A percentile compares a stretch with the other conserved stretches of the same genome.
phyloP scores from a whole-genome alignment of 2,329 filamentous ascomycete genomes.

The Cyclaneusma minus region DNA sequence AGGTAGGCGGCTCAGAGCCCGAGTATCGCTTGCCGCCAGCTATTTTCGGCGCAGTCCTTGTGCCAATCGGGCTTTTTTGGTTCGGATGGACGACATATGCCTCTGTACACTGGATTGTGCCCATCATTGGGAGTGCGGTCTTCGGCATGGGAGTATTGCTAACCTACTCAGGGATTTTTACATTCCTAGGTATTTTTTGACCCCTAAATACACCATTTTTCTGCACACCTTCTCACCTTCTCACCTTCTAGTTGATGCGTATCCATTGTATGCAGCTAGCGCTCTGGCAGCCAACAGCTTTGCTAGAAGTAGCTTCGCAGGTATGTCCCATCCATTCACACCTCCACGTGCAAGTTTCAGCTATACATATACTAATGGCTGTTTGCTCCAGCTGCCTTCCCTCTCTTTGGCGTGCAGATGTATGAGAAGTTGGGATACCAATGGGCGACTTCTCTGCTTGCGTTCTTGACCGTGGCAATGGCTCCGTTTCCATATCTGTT shows the following conservation, averaged over 20 bases:
- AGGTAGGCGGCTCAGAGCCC: conserved; percentile 50
- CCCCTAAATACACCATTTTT: conserved; percentile 15
- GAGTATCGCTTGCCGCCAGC: conserved; percentile 72
- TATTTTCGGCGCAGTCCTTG: conserved; percentile 59
- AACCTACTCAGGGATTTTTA: conserved; percentile 73
- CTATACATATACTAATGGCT: conserved; percentile 2
- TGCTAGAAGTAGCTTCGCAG: conserved; percentile 60
- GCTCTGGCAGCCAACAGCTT: conserved; percentile 77
- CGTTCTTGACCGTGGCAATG: conserved; percentile 45
- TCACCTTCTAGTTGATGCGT: conserved; percentile 59
- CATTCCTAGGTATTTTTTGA: conserved; percentile 73
- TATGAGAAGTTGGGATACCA: conserved; percentile 53
- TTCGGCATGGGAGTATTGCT: conserved; percentile 67
- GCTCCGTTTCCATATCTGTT: conserved; percentile 49
- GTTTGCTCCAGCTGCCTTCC: conserved; percentile 45
- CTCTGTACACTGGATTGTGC: conserved; percentile 60
- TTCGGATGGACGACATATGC: conserved; percentile 77
- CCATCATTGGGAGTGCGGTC: conserved; percentile 55
- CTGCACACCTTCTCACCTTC: no score
- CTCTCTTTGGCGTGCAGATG: conserved; percentile 61
- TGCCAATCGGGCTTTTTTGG: conserved; percentile 71
- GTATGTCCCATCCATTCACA: conserved; percentile 21
- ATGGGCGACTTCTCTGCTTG: conserved; percentile 50
- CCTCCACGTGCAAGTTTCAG: neutral
- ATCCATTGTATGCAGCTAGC: conserved; percentile 58